Percentiles rank a stretch among this genome's conserved stretches.
Conservation (phyloP, 345 rosid genomes). For the Eucalyptus cloeziana region DNA sequence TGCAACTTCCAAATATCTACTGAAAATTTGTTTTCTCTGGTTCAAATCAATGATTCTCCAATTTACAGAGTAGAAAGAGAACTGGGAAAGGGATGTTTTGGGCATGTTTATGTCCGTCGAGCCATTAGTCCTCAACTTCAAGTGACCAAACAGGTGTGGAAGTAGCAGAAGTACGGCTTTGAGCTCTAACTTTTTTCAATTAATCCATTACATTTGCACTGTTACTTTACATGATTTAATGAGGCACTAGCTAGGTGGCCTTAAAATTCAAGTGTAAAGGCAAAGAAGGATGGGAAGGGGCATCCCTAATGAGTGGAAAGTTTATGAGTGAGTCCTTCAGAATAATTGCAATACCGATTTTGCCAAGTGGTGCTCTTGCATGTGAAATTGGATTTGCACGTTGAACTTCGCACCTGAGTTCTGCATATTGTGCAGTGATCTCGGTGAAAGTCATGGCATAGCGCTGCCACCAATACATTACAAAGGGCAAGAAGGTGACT, state of each 20-base stretch:
- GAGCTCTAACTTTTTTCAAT: not conserved
- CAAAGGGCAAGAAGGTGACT: no score
- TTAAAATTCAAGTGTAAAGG: constrained; percentile 79
- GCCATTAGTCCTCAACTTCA: constrained; percentile 23
- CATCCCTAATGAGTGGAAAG: constrained; percentile 32
- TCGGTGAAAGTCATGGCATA: no score
- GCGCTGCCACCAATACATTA: rapidly evolving
- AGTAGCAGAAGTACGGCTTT: constrained; percentile 42
- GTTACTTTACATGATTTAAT: not conserved
- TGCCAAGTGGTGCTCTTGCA: no score
- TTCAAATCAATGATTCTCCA: no score
- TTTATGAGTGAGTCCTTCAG: no score
- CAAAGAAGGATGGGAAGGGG: constrained; percentile 89
- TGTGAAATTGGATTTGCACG: no score
- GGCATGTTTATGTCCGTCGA: constrained; percentile 85
- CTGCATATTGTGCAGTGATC: no score
- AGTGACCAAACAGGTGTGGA: constrained; percentile 55
- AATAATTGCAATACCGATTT: no score
- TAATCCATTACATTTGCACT: not conserved
- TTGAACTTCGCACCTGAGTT: no score
- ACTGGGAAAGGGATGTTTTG: constrained; percentile 92
- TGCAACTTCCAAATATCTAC: not conserved
- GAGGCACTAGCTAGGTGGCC: constrained; percentile 38
- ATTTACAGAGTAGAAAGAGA: constrained; percentile 2
- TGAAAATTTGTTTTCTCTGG: not conserved